Conservation (phyloP, 2,329 filamentous ascomycete genomes). For the Neofusicoccum kwambonambiense region DNA sequence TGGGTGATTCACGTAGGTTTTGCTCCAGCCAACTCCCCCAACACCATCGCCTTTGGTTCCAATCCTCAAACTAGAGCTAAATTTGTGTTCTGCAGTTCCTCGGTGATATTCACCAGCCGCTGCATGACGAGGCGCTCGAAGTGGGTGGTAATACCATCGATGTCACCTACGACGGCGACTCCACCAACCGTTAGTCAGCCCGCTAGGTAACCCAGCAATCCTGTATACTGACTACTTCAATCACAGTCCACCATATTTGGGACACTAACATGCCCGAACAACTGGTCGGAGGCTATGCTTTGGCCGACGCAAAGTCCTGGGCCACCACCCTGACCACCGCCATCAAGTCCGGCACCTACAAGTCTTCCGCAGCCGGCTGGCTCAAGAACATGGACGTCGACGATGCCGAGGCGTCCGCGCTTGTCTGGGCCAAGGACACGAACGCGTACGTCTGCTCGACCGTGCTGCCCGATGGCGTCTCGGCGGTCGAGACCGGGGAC, state of each 20-base stretch:
- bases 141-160: slow-evolving; percentile 46
- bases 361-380: slow-evolving; percentile 29
- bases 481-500: slow-evolving; percentile 37
- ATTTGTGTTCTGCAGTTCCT: slow-evolving; percentile 44
- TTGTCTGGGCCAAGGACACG: slow-evolving; percentile 44
- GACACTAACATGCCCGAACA: slow-evolving; percentile 47
- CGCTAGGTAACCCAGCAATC: too few relatives aligned
- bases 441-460: slow-evolving; percentile 44
- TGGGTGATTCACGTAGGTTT: slow-evolving; percentile 44
- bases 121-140: slow-evolving; percentile 55
- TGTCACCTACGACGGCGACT: slow-evolving; percentile 42
- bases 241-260: slow-evolving; percentile 30
- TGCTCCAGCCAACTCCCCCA: too few relatives aligned
- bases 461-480: slow-evolving; percentile 41
- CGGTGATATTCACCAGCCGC: slow-evolving; percentile 72
- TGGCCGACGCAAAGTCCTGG: slow-evolving; percentile 41
- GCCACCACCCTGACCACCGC: slow-evolving; percentile 36
- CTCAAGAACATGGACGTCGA: slow-evolving; percentile 35
- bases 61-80: too few relatives aligned
- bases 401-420: slow-evolving; percentile 36
- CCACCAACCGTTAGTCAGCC: slow-evolving; percentile 31
- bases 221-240: too few relatives aligned
- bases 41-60: neutral
- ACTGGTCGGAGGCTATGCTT: slow-evolving; percentile 38
- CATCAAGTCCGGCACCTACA: slow-evolving; percentile 42